Base-by-base conservation (phyloP, 2,329 filamentous ascomycete species). In the Magnaporthiopsis poae region DNA sequence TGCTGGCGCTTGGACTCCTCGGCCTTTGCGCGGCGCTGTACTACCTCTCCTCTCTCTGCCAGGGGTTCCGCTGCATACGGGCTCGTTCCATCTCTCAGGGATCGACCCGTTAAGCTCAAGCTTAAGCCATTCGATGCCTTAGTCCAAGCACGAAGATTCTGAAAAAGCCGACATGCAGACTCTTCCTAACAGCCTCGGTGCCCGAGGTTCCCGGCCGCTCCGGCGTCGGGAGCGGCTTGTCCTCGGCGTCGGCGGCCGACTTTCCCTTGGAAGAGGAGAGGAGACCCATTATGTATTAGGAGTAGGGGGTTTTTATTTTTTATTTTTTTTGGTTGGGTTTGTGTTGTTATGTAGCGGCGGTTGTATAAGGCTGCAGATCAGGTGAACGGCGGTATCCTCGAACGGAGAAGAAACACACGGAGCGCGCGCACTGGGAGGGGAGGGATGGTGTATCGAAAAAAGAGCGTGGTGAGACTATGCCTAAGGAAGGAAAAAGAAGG, bases 191-290 rank as follows among this genome's bases (percentile, higher is more conserved):
- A n/a, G n/a, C n/a, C n/a, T 80, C 77, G 25, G 80, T 82, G 66
- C 77, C 77, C 0, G 79, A 78, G 18, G 80, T 80, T 67, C 77
- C 77, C 5, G 79, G 78, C 27, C 80, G 75, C 31, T 62, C 35
- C 66, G 65, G 63, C 61, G 65, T 68, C 5, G 71, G 72, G n/a
- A 73, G 71, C 2, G 73, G 71, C 67, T 73, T 74, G 8, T 70
- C 68, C 11, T 70, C 68, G 15, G 15, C 35, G 59, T 61, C 63
- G 15, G 46, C 46, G 11, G 60, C 12, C 60, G 31, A 62, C 15
- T 62, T 65, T n/a, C 33, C 33, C 29, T 61, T 65, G 63, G 46
- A 33, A 12, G 46, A 56, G 46, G 46, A 56, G 2, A 56, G 46
- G 46, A 56, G 18, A 25, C 46, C 46, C 46, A 56, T 56, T 56